Percentiles rank a stretch among this genome's conserved stretches.
Conservation (phyloP, 148 eudicot genomes). For the Rhododendron ferrugineum region DNA sequence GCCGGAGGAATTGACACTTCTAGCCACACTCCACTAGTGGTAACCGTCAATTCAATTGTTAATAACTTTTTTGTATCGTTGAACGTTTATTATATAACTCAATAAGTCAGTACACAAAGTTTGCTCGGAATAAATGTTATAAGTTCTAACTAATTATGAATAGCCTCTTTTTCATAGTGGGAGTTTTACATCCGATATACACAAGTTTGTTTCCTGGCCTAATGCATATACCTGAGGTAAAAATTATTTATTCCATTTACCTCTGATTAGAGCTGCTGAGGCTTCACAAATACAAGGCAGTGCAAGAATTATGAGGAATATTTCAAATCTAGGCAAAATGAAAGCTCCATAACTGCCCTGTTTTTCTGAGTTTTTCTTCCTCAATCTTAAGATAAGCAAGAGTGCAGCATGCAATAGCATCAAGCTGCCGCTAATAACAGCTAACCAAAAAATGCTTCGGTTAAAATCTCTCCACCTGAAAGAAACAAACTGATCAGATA, state of each 20-base stretch:
- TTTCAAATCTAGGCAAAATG: constrained; percentile 77
- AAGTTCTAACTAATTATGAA: neutral
- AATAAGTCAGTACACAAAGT: neutral
- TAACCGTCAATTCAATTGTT: too few species aligned
- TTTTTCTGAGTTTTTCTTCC: constrained; percentile 35
- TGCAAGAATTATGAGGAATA: constrained; percentile 68
- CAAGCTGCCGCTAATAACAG: constrained; percentile 59
- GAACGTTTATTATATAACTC: neutral
- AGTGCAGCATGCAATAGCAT: constrained; percentile 50
- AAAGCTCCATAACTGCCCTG: constrained; percentile 59
- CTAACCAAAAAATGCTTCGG: constrained; percentile 88
- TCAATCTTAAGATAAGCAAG: constrained; percentile 43
- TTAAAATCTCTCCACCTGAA: constrained; percentile 83
- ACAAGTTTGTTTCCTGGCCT: neutral
- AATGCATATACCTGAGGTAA: neutral
- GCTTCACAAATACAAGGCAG: constrained; percentile 77
- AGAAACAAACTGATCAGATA: constrained; percentile 8
- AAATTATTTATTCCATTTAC: constrained; percentile 19
- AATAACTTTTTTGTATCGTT: too few species aligned
- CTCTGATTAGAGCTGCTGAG: constrained; percentile 64
- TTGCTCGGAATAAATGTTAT: neutral
- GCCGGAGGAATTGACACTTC: neutral
- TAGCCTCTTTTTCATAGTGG: neutral
- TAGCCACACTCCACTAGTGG: neutral
- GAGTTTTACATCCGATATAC: neutral